A percentile compares a stretch with the other conserved stretches of the same genome.
phyloP scores from a whole-genome alignment of 495 filamentous ascomycete species.

The Aspergillus cristatus region DNA sequence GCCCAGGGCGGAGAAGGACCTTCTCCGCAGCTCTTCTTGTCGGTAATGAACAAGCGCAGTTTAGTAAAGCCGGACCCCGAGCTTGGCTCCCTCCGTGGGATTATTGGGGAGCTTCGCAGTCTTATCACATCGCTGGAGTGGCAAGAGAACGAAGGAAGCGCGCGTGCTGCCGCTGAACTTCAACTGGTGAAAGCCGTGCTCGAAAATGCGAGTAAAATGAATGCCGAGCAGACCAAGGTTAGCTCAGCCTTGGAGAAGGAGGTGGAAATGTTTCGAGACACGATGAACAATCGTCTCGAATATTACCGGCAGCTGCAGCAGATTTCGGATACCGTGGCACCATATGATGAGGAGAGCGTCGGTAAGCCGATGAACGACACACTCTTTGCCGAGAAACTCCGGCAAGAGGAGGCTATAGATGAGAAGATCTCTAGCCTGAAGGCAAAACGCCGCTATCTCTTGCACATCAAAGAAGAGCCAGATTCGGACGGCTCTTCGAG shows the following conservation, averaged over 20 bases:
- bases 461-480: constrained; percentile 50
- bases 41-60: constrained; percentile 49
- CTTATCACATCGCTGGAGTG: constrained; percentile 53
- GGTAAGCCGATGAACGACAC: constrained; percentile 31
- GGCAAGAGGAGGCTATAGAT: constrained; percentile 40
- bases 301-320: constrained; percentile 84
- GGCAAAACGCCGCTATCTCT: constrained; percentile 64
- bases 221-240: constrained; percentile 56
- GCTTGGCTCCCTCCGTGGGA: constrained; percentile 55
- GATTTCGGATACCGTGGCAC: constrained; percentile 76
- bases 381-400: constrained; percentile 25
- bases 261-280: constrained; percentile 61
- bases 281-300: constrained; percentile 74
- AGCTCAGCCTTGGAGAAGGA: constrained; percentile 56
- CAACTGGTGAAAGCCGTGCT: constrained; percentile 48
- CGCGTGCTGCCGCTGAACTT: constrained; percentile 56
- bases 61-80: constrained; percentile 46
- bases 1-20: constrained; percentile 59
- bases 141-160: constrained; percentile 48
- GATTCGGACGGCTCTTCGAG: constrained; percentile 44
- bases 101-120: constrained; percentile 59
- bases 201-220: constrained; percentile 48
- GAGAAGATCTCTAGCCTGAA: constrained; percentile 50
- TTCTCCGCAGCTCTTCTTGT: constrained; percentile 57
- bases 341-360: constrained; percentile 52